Evolutionary conservation across 352 stramenopile species (phyloP), one percentile per base, ranked within the genome.

Genomic region (Phytophthora cactorum): DNA sequence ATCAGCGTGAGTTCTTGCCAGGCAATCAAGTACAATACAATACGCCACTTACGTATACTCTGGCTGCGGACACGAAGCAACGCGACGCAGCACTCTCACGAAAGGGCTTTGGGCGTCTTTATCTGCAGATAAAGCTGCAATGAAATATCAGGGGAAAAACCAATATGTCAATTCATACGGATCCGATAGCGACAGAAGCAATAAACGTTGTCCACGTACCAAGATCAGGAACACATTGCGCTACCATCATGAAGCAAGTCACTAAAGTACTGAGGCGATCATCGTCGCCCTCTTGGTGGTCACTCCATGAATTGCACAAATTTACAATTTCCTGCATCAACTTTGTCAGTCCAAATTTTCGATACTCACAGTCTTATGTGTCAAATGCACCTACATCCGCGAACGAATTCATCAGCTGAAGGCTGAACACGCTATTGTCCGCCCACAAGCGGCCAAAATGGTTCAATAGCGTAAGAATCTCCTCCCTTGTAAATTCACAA

Each of bases 361-460:
- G 12, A 12, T 49, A 50, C 17, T 28, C 17, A 60, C 52, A 29
- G 39, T n/a, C 2, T 14, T 25, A 22, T 2, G 34, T 15, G 12
- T 10, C 38, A 12, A 36, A 38, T 45, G 28, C 14, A 68, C 74
- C 45, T 73, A 91, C 84, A 57, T 81, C 71, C 11, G 77, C 71
- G 41, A 92, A 90, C 12, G 84, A 89, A 47, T 75, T 70, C 6
- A 91, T 62, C 15, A 92, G 52, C 52, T 92, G 84, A 9, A 82
- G 63, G 29, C 82, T 89, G 29, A 91, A 92, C 9, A 90, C 84
- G 44, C 81, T 90, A 47, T 92, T 90, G 39, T 90, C 80, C 1
- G 73, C 59, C 84, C 84, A 92, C 5, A 92, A 68, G 17, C 76
- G 78, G 7, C 51, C 67, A 55, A 90, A 78, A 29, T 68, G 56